Evolutionary conservation across 805 yeast genomes (phyloP).

Genomic region (Starmerella apis): DNA sequence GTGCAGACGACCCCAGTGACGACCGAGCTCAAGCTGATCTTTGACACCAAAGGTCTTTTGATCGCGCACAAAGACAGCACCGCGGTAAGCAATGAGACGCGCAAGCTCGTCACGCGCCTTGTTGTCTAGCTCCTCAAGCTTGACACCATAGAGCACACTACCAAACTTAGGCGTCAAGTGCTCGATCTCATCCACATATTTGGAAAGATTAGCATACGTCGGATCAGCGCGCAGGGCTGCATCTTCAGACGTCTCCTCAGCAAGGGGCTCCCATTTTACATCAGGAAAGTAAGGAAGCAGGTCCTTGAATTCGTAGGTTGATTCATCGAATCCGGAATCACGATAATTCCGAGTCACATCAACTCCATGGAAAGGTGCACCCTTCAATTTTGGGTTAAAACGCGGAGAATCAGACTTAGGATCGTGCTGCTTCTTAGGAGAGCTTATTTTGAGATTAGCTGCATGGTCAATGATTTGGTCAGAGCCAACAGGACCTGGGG

Average conservation of each 20-base stretch:
- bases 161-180: conserved; percentile 64
- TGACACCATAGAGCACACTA: conserved; percentile 46
- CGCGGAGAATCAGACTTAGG: not conserved
- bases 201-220: conserved; percentile 26
- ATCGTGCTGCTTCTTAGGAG: not conserved
- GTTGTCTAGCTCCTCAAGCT: conserved; percentile 35
- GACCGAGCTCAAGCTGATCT: conserved; percentile 49
- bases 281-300: conserved; percentile 31
- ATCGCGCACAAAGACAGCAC: conserved; percentile 42
- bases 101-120: conserved; percentile 42
- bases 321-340: conserved; percentile 10
- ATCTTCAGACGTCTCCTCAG: conserved; percentile 22
- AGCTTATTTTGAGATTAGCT: conserved; percentile 5
- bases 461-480: conserved; percentile 9
- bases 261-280: conserved; percentile 28
- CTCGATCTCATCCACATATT: conserved; percentile 27
- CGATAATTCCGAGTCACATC: conserved; percentile 4
- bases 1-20: conserved; percentile 54
- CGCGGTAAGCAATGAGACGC: conserved; percentile 38
- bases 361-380: conserved; percentile 8
- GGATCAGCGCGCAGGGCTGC: conserved; percentile 30
- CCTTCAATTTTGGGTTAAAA: conserved; percentile 11
- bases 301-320: conserved; percentile 26
- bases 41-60: conserved; percentile 52
- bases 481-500: not conserved